A percentile compares a stretch with the other conserved stretches of the same genome.
Evolutionary conservation across 169 alveolate species (phyloP).

Genomic region (Babesia microti): DNA sequence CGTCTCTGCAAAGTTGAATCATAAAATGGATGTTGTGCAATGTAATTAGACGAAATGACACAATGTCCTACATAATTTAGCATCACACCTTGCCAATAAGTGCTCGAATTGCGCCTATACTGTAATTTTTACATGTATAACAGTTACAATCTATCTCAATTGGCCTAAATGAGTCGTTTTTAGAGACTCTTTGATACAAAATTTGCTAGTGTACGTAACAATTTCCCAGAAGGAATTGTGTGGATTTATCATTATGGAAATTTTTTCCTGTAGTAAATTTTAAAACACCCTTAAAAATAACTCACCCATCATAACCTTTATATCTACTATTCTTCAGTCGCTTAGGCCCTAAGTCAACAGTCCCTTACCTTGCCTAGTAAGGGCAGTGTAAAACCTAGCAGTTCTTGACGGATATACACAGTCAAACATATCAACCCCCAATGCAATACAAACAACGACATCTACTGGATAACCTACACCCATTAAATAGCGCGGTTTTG

Average conservation of each 20-base stretch:
- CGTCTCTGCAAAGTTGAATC: conserved; percentile 59
- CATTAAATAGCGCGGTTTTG: conserved; percentile 91
- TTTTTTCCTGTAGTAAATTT: no score
- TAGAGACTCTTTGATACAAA: no score
- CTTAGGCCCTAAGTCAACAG: conserved; percentile 4
- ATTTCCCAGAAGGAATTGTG: no score
- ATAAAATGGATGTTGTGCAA: conserved; percentile 82
- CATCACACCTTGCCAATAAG: conserved; percentile 22
- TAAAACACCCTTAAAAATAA: conserved; percentile 54
- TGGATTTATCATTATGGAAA: no score
- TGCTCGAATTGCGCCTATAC: conserved; percentile 77
- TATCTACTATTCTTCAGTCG: conserved; percentile 8
- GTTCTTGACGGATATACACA: conserved; percentile 98
- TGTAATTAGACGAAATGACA: conserved; percentile 73
- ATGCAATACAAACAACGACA: conserved; percentile 84
- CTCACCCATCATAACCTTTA: conserved; percentile 44
- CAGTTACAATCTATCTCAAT: conserved; percentile 84
- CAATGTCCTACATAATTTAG: conserved; percentile 62
- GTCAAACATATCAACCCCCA: conserved; percentile 99
- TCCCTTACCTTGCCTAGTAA: conserved; percentile 53
- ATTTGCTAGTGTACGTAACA: no score
- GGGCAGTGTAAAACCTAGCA: conserved; percentile 94
- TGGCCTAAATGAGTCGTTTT: no score
- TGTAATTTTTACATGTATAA: conserved; percentile 79
- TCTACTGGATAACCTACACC: conserved; percentile 98